Conservation (phyloP, 345 rosid species). For the Gossypium ekmanianum region DNA sequence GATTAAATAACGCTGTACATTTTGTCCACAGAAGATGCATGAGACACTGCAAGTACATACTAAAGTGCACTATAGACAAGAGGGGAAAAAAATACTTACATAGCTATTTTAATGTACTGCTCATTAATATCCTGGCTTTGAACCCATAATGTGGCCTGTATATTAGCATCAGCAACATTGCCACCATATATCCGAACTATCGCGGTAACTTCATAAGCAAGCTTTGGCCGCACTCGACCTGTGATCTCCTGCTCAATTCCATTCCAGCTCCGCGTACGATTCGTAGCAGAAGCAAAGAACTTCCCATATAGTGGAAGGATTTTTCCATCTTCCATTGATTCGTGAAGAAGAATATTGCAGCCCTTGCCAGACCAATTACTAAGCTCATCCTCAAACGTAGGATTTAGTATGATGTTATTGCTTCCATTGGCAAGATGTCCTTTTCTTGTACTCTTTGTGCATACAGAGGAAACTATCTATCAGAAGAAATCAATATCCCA, state of each 20-base stretch:
- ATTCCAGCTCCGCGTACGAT: slow-evolving; percentile 71
- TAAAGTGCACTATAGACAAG: not conserved
- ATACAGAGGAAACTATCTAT: not conserved
- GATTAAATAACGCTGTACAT: not conserved
- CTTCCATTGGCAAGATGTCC: slow-evolving; percentile 22
- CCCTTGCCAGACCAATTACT: slow-evolving; percentile 83
- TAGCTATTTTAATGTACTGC: slow-evolving; percentile 59
- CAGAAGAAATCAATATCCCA: not conserved
- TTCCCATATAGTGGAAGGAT: slow-evolving; percentile 53
- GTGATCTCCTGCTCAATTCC: slow-evolving; percentile 91
- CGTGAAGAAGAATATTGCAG: slow-evolving; percentile 57
- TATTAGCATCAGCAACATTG: slow-evolving; percentile 44
- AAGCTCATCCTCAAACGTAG: slow-evolving; percentile 66
- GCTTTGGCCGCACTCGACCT: slow-evolving; percentile 55
- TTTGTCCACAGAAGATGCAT: not conserved
- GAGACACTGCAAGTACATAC: not conserved
- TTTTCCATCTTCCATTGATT: slow-evolving; percentile 62
- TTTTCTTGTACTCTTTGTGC: slow-evolving; percentile 18
- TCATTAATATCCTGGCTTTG: slow-evolving; percentile 65
- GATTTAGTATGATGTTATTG: slow-evolving; percentile 61
- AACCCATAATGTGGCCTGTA: slow-evolving; percentile 77
- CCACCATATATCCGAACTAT: slow-evolving; percentile 65
- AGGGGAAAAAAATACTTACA: slow-evolving; percentile 37
- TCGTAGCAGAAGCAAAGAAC: slow-evolving; percentile 65
- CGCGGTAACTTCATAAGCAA: slow-evolving; percentile 61